Conservation (phyloP, 2,329 filamentous ascomycete genomes). For the Colletotrichum sp. region DNA sequence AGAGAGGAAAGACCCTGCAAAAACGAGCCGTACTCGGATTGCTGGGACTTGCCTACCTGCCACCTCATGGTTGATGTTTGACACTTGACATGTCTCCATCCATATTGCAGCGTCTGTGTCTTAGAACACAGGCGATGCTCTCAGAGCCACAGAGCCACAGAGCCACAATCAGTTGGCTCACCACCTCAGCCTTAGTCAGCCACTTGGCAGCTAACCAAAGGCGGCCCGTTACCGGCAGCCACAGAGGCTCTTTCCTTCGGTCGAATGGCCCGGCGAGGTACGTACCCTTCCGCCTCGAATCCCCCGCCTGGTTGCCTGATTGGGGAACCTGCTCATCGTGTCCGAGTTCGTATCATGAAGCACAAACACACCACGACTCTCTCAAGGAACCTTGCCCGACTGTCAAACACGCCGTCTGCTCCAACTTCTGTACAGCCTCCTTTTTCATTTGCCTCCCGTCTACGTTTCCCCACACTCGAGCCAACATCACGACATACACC, state of each 20-base stretch:
- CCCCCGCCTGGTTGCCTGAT: background rate
- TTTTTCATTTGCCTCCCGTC: background rate
- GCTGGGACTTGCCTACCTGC: background rate
- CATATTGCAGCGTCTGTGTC: background rate
- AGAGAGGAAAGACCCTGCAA: background rate
- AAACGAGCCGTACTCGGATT: background rate
- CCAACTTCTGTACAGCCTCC: background rate
- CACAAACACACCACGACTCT: background rate
- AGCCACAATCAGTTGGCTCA: background rate
- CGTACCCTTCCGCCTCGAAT: background rate
- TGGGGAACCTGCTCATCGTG: slow-evolving; percentile 3
- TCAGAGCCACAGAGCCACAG: background rate
- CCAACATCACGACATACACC: background rate
- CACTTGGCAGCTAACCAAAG: background rate
- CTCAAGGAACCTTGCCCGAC: background rate
- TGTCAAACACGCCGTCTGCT: background rate
- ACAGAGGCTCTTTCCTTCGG: background rate
- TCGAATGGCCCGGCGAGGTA: background rate
- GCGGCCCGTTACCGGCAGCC: background rate
- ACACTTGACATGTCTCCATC: background rate
- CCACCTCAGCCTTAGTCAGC: background rate
- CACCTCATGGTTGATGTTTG: background rate
- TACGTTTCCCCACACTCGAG: background rate
- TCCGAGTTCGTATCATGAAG: slow-evolving; percentile 10
- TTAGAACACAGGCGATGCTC: background rate